Conservation (phyloP, 331 rosid genomes). For the Rosa hybrid region DNA sequence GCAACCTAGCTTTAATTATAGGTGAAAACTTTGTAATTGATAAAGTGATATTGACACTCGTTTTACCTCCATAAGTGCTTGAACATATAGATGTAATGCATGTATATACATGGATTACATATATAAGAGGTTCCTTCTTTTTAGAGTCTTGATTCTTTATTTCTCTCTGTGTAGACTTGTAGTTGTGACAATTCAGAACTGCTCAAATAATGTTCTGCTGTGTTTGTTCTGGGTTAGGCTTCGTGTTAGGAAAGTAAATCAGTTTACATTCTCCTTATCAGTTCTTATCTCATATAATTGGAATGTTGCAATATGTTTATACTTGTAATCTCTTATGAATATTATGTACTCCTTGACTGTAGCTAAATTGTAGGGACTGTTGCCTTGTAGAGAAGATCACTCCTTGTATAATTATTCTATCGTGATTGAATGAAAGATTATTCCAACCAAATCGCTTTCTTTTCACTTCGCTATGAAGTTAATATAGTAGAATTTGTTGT, state of each 20-base stretch:
- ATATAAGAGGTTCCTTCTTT: neutral
- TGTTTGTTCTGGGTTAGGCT: neutral
- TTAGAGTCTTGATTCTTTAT: neutral
- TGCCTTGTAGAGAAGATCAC: no score
- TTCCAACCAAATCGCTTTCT: no score
- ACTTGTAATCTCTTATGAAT: no score
- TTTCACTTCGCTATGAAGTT: neutral
- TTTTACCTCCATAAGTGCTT: neutral
- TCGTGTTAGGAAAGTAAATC: no score
- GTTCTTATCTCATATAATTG: no score
- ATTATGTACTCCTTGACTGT: no score
- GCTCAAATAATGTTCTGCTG: neutral
- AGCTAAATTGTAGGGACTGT: no score
- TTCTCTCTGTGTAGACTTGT: neutral
- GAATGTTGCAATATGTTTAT: no score
- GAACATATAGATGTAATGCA: neutral
- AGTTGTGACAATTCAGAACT: neutral
- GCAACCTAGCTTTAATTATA: neutral
- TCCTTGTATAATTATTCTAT: no score
- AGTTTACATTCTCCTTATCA: no score
- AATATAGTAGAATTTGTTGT: slow-evolving; percentile 35
- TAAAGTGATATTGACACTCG: neutral
- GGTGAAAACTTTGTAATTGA: neutral
- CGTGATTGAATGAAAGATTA: no score
- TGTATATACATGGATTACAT: neutral